Conservation (phyloP, 225 moss, liverwort and hornwort species). For the Straminergon stramineum region DNA sequence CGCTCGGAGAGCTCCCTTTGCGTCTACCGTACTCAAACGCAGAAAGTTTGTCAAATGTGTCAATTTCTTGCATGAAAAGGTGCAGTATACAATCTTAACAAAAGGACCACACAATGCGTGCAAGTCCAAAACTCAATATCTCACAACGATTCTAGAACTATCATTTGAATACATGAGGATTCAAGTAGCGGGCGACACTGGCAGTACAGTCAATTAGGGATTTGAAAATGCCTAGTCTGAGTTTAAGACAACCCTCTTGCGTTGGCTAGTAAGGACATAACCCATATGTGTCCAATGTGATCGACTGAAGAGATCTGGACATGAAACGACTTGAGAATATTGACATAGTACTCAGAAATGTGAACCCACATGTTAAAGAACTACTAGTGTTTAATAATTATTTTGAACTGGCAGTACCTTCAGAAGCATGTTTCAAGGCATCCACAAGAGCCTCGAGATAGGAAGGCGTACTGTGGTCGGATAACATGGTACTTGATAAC, state of each 20-base stretch:
- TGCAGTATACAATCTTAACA: background rate
- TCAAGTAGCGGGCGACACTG: background rate
- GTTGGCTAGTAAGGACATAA: background rate
- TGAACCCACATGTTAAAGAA: background rate
- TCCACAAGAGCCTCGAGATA: constrained; percentile 31
- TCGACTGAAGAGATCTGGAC: background rate
- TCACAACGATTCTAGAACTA: background rate
- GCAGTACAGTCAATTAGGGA: background rate
- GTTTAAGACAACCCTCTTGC: background rate
- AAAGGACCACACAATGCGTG: constrained; percentile 30
- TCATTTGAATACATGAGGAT: background rate
- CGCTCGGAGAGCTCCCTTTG: background rate
- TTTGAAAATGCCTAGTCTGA: background rate
- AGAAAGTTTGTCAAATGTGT: background rate
- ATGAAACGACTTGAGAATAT: background rate
- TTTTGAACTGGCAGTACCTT: constrained; percentile 1
- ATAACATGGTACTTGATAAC: constrained; percentile 35
- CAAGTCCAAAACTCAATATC: background rate
- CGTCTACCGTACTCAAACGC: background rate
- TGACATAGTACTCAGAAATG: background rate
- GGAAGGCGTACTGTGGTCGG: constrained; percentile 33
- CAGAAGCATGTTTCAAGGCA: constrained; percentile 31
- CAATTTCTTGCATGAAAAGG: background rate
- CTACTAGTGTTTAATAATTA: background rate
- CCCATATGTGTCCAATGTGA: background rate